These are phyloP conservation scores for Mitragyna speciosa DNA, from an alignment of 257 asterid genomes.

Conservation along the genomic window DNA sequence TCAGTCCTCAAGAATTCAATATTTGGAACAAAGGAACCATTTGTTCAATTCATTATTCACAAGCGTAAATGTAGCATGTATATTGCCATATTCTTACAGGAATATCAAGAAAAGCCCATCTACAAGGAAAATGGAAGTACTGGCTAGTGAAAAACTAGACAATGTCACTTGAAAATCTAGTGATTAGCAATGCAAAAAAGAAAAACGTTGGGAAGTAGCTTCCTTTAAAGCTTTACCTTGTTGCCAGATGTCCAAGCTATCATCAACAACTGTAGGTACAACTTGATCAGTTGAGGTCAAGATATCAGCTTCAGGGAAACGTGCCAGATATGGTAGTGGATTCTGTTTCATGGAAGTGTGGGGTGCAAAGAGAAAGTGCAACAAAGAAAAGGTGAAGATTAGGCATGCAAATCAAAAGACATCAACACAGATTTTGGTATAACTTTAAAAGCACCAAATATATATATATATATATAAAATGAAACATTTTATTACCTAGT, in stretches of 20 bases:
- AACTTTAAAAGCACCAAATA: not conserved
- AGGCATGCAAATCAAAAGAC: constrained; percentile 6
- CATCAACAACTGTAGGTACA: constrained; percentile 88
- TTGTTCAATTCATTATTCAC: not conserved
- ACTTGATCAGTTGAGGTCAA: constrained; percentile 93
- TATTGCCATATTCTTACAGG: not conserved
- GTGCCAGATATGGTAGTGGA: constrained; percentile 94
- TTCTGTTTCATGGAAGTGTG: constrained; percentile 58
- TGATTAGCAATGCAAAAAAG: constrained; percentile 1
- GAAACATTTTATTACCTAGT: not conserved
- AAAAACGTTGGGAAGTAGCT: constrained; percentile 17
- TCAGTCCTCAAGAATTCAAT: not conserved
- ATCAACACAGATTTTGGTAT: not conserved
- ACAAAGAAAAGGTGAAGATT: constrained; percentile 10
- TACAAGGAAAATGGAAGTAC: not conserved
- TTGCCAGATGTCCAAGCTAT: constrained; percentile 86
- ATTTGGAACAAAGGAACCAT: not conserved
- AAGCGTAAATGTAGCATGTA: not conserved
- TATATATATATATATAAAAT: too few species aligned
- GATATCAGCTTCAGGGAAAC: constrained; percentile 96
- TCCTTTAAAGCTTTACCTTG: constrained; percentile 56
- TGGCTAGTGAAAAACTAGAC: not conserved
- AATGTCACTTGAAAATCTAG: not conserved
- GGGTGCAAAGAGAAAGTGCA: constrained; percentile 23
- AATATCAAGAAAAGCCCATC: not conserved